These are phyloP conservation scores for Macrolepiota fuliginosa DNA, from an alignment of 768 basidiomycete species.

Conservation along the genomic window DNA sequence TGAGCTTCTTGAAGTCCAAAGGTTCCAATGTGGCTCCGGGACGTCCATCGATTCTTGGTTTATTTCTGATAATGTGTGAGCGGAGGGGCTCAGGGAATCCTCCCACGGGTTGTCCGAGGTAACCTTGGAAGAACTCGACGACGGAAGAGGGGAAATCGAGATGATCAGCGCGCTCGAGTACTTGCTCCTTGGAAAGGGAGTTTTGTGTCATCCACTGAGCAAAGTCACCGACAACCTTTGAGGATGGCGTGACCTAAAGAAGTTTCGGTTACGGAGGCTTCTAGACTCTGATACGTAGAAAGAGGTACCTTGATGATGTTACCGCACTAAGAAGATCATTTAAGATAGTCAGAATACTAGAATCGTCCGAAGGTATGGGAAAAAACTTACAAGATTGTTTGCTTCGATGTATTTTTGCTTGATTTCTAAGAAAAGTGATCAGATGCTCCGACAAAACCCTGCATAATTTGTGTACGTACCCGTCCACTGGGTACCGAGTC, in stretches of 20 bases:
- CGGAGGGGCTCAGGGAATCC: conserved; percentile 99
- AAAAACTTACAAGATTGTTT: conserved; percentile 76
- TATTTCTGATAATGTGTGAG: conserved; percentile 87
- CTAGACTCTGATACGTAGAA: background rate
- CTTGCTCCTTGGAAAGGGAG: conserved; percentile 82
- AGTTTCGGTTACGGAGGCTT: conserved; percentile 5
- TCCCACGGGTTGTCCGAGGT: conserved; percentile 95
- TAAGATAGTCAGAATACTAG: conserved; percentile 14
- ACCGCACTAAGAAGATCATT: conserved; percentile 62
- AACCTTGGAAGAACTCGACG: conserved; percentile 99
- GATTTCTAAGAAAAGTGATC: conserved; percentile 56
- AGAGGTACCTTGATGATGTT: conserved; percentile 84
- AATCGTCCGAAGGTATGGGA: conserved; percentile 7
- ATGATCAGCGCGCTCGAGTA: conserved; percentile 79
- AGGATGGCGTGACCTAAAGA: conserved; percentile 90
- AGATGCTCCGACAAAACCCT: conserved; percentile 12
- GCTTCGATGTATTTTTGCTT: conserved; percentile 99
- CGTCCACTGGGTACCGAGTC: conserved; percentile 95
- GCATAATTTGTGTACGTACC: conserved; percentile 39
- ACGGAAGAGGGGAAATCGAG: conserved; percentile 98
- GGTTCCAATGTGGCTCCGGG: conserved; percentile 88
- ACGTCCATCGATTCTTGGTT: conserved; percentile 89
- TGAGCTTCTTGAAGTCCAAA: conserved; percentile 95
- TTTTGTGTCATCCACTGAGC: conserved; percentile 99
- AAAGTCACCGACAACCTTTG: conserved; percentile 98